phyloP scores from a whole-genome alignment of 352 stramenopile genomes.

The Phytopythium helicoides region DNA sequence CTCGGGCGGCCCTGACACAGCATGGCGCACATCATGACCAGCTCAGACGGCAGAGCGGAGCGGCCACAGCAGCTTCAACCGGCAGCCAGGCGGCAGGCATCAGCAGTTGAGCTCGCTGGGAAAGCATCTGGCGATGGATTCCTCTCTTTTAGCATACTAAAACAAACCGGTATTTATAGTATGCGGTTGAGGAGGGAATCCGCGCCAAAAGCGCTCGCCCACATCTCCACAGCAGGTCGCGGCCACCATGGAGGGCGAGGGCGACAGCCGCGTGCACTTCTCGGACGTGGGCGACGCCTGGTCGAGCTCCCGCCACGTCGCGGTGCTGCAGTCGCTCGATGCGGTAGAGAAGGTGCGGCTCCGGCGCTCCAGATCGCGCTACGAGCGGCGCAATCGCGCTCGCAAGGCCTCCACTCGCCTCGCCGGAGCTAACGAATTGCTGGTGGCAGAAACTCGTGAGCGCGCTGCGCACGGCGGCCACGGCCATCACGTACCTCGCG shows the following conservation, averaged over 20 bases:
- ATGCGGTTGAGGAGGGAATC: neutral
- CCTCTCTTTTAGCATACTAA: neutral
- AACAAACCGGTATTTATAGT: neutral
- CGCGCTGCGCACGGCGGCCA: constrained; percentile 60
- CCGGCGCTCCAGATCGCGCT: neutral
- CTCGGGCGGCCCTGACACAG: too few species aligned
- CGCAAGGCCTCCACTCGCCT: neutral
- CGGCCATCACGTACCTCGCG: constrained; percentile 64
- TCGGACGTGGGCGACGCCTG: constrained; percentile 66
- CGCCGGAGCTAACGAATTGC: constrained; percentile 3
- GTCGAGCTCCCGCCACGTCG: constrained; percentile 68
- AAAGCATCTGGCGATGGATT: neutral
- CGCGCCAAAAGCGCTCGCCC: neutral
- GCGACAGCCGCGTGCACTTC: constrained; percentile 79
- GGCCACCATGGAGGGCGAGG: constrained; percentile 46
- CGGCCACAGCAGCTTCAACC: too few species aligned
- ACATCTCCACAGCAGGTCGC: too few species aligned
- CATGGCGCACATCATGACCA: too few species aligned
- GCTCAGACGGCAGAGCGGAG: too few species aligned
- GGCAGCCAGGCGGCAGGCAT: too few species aligned
- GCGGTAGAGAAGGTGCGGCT: constrained; percentile 65
- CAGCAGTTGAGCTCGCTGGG: too few species aligned
- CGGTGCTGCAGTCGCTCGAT: constrained; percentile 73
- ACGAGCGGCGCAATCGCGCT: neutral
- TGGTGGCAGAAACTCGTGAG: constrained; percentile 85